phyloP scores from a whole-genome alignment of 768 basidiomycete genomes.

The Pleurotus pulmonarius region DNA sequence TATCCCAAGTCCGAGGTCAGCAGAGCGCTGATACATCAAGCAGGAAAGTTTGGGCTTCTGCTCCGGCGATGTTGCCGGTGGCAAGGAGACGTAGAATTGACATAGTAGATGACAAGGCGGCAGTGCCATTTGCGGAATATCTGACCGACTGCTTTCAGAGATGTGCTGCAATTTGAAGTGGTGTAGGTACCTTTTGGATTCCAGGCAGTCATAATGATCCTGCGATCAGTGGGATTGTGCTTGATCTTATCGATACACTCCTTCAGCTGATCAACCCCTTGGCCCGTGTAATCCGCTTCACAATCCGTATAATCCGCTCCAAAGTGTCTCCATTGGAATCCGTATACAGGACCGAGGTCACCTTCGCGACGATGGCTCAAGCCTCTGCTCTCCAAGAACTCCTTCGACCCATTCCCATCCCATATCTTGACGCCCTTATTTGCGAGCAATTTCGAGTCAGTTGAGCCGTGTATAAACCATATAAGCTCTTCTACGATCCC shows the following conservation, averaged over 20 bases:
- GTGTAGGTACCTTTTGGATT: conserved; percentile 84
- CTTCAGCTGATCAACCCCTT: conserved; percentile 89
- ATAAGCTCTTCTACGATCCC: conserved; percentile 92
- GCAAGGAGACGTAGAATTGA: conserved; percentile 96
- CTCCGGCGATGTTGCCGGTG: conserved; percentile 39
- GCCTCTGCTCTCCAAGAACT: conserved; percentile 82
- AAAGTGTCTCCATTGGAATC: conserved; percentile 96
- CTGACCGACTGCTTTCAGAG: conserved; percentile 33
- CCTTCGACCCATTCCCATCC: conserved; percentile 93
- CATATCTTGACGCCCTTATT: conserved; percentile 91
- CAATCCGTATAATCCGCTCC: conserved; percentile 79
- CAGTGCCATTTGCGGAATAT: conserved; percentile 91
- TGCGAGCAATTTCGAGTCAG: conserved; percentile 74
- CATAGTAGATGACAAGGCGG: conserved; percentile 99
- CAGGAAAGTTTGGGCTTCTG: conserved; percentile 79
- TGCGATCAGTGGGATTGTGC: conserved; percentile 86
- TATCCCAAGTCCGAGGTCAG: conserved; percentile 94
- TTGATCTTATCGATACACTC: conserved; percentile 92
- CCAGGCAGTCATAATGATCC: conserved; percentile 96
- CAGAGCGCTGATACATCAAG: conserved; percentile 96
- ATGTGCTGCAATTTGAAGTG: neutral
- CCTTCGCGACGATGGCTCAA: conserved; percentile 83
- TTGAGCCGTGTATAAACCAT: conserved; percentile 88
- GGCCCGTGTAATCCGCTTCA: conserved; percentile 70
- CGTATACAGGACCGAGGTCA: conserved; percentile 95